Percentiles rank a stretch among this genome's conserved stretches.
Evolutionary conservation across 2,329 filamentous ascomycete genomes (phyloP).

Genomic region (Colletotrichum gloeosporioides): DNA sequence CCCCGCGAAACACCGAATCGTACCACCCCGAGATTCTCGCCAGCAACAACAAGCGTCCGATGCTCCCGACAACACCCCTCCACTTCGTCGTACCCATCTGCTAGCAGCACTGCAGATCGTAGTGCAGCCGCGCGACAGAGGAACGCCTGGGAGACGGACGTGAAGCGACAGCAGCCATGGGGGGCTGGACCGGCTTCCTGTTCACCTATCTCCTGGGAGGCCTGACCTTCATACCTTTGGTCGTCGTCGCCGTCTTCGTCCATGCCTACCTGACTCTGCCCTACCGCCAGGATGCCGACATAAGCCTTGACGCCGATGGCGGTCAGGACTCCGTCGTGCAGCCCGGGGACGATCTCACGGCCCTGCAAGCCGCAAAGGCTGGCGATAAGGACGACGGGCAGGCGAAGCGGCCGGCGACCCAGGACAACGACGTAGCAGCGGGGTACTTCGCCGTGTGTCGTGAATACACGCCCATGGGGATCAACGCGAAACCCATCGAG

Average conservation of each 20-base stretch:
- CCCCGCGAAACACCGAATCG: neutral
- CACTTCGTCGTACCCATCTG: neutral
- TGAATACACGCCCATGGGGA: constrained; percentile 89
- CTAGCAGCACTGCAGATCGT: constrained; percentile 12
- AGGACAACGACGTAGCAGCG: constrained; percentile 80
- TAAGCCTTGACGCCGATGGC: constrained; percentile 36
- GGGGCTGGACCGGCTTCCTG: constrained; percentile 63
- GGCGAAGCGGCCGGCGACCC: constrained; percentile 53
- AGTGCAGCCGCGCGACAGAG: neutral
- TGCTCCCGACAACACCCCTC: constrained; percentile 3
- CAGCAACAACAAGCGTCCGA: constrained; percentile 2
- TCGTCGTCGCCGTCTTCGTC: constrained; percentile 64
- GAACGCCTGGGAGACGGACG: neutral
- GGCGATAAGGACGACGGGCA: constrained; percentile 62
- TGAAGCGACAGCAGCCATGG: constrained; percentile 42
- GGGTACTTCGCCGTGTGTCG: constrained; percentile 96
- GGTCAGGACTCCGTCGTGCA: constrained; percentile 46
- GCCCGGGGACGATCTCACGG: constrained; percentile 68
- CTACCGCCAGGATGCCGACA: constrained; percentile 45
- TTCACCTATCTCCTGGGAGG: constrained; percentile 85
- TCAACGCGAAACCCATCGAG: constrained; percentile 92
- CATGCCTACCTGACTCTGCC: constrained; percentile 76
- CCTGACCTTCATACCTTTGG: constrained; percentile 82
- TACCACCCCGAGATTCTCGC: neutral
- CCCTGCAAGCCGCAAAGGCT: constrained; percentile 64